Evolutionary conservation across 2,329 filamentous ascomycete genomes (phyloP).

Genomic region (Arthrinium phaeospermum): DNA sequence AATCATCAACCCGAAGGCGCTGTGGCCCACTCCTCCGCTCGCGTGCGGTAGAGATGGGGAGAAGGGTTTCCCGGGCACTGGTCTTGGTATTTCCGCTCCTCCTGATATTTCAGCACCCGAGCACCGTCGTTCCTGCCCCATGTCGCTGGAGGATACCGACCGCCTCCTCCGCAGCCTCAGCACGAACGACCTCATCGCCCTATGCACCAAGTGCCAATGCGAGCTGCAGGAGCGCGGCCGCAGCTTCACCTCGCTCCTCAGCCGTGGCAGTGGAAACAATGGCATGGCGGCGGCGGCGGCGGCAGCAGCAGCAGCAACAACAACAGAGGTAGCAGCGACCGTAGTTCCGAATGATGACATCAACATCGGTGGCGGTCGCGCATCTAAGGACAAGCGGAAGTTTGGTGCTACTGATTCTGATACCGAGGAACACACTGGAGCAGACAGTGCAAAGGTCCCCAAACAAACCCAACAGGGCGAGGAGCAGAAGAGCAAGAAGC

Average conservation of each 20-base stretch:
- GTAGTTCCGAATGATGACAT: neutral
- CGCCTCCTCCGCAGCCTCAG: neutral
- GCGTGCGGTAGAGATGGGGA: neutral
- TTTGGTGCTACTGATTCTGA: neutral
- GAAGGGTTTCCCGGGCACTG: neutral
- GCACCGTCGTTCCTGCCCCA: neutral
- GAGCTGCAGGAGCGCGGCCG: conserved; percentile 5
- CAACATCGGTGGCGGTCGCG: neutral
- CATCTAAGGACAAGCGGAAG: conserved; percentile 8
- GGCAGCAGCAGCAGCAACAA: neutral
- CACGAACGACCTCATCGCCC: neutral
- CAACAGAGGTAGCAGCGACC: neutral
- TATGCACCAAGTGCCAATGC: neutral
- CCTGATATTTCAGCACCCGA: neutral
- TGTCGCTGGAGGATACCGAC: neutral
- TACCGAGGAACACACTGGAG: neutral
- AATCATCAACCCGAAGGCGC: neutral
- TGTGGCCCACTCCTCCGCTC: neutral
- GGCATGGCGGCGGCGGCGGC: neutral
- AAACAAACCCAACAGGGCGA: neutral
- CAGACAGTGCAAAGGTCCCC: neutral
- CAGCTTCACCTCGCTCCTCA: neutral
- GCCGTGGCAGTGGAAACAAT: neutral
- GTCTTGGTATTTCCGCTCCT: neutral
- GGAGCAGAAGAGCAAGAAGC: neutral